Base-by-base conservation (phyloP, 345 rosid genomes). In the Hibiscus trionum region DNA sequence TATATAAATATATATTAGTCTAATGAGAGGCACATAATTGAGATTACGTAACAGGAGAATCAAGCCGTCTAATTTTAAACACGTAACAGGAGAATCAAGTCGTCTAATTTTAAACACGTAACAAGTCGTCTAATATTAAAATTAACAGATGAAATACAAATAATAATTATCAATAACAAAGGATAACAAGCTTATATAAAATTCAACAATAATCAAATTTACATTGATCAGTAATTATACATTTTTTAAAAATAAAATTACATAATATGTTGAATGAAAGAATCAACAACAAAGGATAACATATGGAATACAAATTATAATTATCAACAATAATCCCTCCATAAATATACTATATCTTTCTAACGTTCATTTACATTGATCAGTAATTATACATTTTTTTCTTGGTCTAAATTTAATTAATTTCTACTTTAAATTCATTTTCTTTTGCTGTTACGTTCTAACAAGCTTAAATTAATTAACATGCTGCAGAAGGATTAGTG, bases 401-500 rank as follows among this genome's bases (percentile, higher is more conserved):
- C 21, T 44, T 74, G 75, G 1, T 80, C 89, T 83, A 81, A 86
- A 79, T 81, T 61, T 83, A 73, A 82, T 78, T 84, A 86, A 86
- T 79, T 82, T 79, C 81, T 82, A 73, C 62, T 67, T 52, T 72
- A 59, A 71, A 71, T 78, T 73, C 17, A 4, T 4, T 50, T 44
- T 44, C 47, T 44, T 44, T 42, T 42, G 55, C 7, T 50, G n/a
- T 50, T 50, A 50, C n/a, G 17, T 50, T 50, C 56, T 50, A 50
- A 16, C 19, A 3, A 3, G 15, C 0, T 15, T 61, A 24, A 42
- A n/a, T 59, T 72, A 4, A 75, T 82, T 77, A 91, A 87, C 96
- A 91, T 60, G 97, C 96, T 3, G 96, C 92, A 16, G 97, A 91
- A 56, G 95, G 90, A 77, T 83, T 90, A 76, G 86, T 76, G 76